Conservation (phyloP, 352 stramenopile genomes). For the Phytophthora pisi region DNA sequence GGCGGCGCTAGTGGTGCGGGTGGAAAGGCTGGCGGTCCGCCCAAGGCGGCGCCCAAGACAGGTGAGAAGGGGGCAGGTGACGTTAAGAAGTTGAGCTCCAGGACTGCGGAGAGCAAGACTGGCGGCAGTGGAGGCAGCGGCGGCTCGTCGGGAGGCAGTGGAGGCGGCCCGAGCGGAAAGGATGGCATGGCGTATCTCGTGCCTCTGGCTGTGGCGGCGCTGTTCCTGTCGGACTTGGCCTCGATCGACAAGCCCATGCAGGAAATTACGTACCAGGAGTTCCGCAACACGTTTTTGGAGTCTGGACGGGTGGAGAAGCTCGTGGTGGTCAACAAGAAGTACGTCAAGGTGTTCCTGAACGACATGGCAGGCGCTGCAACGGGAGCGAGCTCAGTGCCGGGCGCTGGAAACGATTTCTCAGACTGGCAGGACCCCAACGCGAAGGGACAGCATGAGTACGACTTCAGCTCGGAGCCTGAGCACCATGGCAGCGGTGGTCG, state of each 20-base stretch:
- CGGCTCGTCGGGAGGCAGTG: conserved; percentile 39
- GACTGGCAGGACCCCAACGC: conserved; percentile 63
- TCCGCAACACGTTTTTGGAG: conserved; percentile 87
- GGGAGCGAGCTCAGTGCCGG: conserved; percentile 14
- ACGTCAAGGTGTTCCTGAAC: conserved; percentile 88
- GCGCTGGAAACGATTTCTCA: conserved; percentile 30
- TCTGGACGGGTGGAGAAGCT: conserved; percentile 89
- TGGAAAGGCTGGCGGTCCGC: conserved; percentile 47
- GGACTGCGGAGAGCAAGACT: conserved; percentile 44
- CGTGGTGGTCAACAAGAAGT: conserved; percentile 92
- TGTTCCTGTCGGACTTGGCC: conserved; percentile 79
- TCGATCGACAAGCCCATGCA: conserved; percentile 85
- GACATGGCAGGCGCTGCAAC: conserved; percentile 37
- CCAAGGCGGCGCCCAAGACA: conserved; percentile 58
- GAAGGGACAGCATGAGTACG: conserved; percentile 38
- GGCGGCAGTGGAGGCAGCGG: conserved; percentile 44
- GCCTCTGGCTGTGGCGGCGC: conserved; percentile 67
- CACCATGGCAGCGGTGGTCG: conserved; percentile 18
- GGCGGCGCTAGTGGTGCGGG: conserved; percentile 33
- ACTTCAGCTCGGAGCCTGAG: conserved; percentile 28
- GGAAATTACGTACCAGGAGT: conserved; percentile 93
- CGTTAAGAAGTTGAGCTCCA: conserved; percentile 77
- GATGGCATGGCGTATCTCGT: conserved; percentile 80
- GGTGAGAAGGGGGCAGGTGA: conserved; percentile 53
- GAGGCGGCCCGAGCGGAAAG: conserved; percentile 37